Evolutionary conservation across 371 early-diverging fungal species (phyloP).

Genomic region (Mortierella sp.): DNA sequence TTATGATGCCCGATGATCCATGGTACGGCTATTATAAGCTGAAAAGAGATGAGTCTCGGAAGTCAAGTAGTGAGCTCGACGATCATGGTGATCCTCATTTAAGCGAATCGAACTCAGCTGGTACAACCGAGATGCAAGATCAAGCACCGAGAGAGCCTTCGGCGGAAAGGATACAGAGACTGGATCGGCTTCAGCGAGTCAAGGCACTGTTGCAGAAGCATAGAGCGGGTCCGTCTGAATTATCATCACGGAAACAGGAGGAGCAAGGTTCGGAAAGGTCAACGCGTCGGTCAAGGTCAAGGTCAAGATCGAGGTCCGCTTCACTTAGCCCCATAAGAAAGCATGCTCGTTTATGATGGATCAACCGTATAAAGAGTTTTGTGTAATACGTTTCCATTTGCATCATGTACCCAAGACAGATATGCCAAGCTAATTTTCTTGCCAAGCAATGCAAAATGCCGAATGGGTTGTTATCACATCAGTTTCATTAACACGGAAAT

Average conservation of each 20-base stretch:
- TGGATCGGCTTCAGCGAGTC: constrained; percentile 38
- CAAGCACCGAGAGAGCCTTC: background rate
- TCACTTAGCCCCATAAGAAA: too few species aligned
- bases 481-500: too few species aligned
- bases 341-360: too few species aligned
- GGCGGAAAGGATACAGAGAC: constrained; percentile 8
- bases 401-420: too few species aligned
- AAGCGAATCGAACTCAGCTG: too few species aligned
- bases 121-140: too few species aligned
- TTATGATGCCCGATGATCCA: constrained; percentile 20
- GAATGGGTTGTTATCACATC: too few species aligned
- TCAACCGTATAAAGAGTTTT: too few species aligned
- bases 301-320: constrained; percentile 3
- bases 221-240: background rate
- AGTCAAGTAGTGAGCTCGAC: background rate
- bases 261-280: background rate
- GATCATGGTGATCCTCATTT: constrained; percentile 8
- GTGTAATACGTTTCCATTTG: too few species aligned
- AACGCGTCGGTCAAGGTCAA: background rate
- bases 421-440: too few species aligned
- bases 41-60: background rate
- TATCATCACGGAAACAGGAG: background rate
- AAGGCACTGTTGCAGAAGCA: constrained; percentile 34
- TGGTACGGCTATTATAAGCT: constrained; percentile 30
- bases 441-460: too few species aligned